Evolutionary conservation across 495 filamentous ascomycete species (phyloP).

Genomic region (Annulohypoxylon moriforme): DNA sequence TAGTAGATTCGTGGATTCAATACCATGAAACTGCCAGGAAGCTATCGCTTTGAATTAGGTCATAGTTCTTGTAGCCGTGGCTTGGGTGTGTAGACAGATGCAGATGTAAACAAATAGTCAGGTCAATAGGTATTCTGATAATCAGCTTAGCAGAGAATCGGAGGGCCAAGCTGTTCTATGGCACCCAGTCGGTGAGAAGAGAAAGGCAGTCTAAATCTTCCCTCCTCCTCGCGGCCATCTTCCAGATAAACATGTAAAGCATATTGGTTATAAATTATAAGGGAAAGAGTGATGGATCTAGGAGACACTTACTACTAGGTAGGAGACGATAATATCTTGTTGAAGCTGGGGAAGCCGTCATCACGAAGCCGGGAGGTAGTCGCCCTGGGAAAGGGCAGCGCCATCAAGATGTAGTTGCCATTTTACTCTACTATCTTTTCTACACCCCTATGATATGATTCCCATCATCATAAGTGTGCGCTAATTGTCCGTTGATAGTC

Average conservation of each 20-base stretch:
- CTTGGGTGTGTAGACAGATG: not conserved
- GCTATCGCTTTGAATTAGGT: not conserved
- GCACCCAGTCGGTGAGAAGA: not conserved
- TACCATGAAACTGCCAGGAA: too few relatives aligned
- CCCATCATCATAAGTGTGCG: not conserved
- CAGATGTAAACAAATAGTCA: too few relatives aligned
- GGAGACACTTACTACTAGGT: too few relatives aligned
- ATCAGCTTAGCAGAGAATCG: not conserved
- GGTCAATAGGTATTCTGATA: too few relatives aligned
- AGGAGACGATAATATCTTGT: not conserved
- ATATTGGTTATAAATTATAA: not conserved
- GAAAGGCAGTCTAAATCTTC: not conserved
- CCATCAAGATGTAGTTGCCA: constrained; percentile 19
- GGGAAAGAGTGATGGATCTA: not conserved
- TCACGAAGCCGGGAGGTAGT: constrained; percentile 5
- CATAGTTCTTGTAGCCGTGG: not conserved
- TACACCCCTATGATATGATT: not conserved
- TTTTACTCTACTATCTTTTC: not conserved
- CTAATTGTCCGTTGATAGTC: not conserved
- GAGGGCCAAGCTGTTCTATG: not conserved
- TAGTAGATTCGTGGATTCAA: not conserved
- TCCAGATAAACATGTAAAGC: not conserved
- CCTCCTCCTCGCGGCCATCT: not conserved
- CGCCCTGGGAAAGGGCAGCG: not conserved
- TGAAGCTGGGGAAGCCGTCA: constrained; percentile 21